Conservation (phyloP, 768 basidiomycete species). For the Holtermanniella nyarrowii region DNA sequence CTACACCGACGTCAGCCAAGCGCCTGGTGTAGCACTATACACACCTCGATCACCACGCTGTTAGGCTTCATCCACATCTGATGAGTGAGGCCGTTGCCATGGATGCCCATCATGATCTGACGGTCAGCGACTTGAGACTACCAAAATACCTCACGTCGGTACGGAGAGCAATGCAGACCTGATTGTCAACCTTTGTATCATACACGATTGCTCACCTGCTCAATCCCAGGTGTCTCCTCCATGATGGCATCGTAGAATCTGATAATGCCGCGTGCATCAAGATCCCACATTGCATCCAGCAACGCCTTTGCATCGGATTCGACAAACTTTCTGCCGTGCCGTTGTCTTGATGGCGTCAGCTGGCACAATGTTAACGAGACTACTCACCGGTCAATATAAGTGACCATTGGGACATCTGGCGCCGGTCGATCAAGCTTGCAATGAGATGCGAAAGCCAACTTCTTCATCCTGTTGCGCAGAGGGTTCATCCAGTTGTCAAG, state of each 20-base stretch:
- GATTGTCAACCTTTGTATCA: slow-evolving; percentile 3
- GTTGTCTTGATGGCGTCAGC: slow-evolving; percentile 8
- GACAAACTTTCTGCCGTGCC: slow-evolving; percentile 14
- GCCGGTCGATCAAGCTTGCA: slow-evolving; percentile 13
- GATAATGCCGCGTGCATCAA: slow-evolving; percentile 18
- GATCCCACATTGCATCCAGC: slow-evolving; percentile 7
- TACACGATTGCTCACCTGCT: slow-evolving; percentile 22
- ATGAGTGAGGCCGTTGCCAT: slow-evolving; percentile 33
- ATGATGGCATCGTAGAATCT: slow-evolving; percentile 19
- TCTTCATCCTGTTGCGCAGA: slow-evolving; percentile 12
- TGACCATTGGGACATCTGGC: slow-evolving; percentile 19
- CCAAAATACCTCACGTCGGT: no score
- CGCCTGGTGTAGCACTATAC: neutral
- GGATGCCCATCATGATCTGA: slow-evolving; percentile 28
- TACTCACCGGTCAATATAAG: slow-evolving; percentile 21
- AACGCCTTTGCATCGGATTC: slow-evolving; percentile 11
- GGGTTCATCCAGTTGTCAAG: slow-evolving; percentile 24
- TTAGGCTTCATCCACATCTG: slow-evolving; percentile 23
- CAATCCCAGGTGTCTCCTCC: slow-evolving; percentile 13
- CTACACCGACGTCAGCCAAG: neutral
- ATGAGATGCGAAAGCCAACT: slow-evolving; percentile 6
- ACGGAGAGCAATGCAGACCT: slow-evolving; percentile 18
- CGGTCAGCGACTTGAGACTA: neutral
- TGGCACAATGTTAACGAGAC: neutral
- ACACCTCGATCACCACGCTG: slow-evolving; percentile 13